These are phyloP conservation scores for Sisymbrium altissimum DNA, from an alignment of 345 rosid genomes.

Conservation along the genomic window DNA sequence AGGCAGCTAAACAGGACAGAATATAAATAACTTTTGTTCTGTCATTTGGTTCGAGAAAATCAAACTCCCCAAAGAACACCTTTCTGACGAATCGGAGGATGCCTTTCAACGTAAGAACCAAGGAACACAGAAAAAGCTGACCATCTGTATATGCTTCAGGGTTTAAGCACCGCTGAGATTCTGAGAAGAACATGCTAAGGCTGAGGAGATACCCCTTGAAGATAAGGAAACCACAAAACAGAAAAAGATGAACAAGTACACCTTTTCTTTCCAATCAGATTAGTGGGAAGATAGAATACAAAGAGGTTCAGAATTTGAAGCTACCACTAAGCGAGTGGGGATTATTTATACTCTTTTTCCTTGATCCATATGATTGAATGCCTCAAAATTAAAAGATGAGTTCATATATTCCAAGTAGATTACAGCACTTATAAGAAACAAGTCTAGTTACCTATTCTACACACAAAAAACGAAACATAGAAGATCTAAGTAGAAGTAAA, in stretches of 20 bases:
- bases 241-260: background rate
- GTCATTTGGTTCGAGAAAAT: slow-evolving; percentile 46
- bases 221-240: slow-evolving; percentile 19
- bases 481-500: slow-evolving; percentile 7
- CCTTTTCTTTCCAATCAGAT: background rate
- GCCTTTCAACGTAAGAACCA: slow-evolving; percentile 28
- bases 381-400: background rate
- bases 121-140: slow-evolving; percentile 44
- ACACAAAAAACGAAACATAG: background rate
- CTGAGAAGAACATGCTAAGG: slow-evolving; percentile 14
- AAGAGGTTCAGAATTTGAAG: background rate
- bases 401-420: slow-evolving; percentile 15
- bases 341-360: background rate
- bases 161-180: slow-evolving; percentile 20
- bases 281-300: background rate
- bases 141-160: slow-evolving; percentile 1
- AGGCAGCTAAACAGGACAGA: slow-evolving; percentile 52
- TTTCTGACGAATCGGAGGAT: slow-evolving; percentile 31
- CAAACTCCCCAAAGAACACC: slow-evolving; percentile 34
- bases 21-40: slow-evolving; percentile 40
- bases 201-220: slow-evolving; percentile 7
- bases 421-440: slow-evolving; percentile 5
- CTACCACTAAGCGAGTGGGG: background rate
- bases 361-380: background rate
- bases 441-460: slow-evolving; percentile 7